These are phyloP conservation scores for Ilex asprella DNA, from an alignment of 257 asterid genomes.

Conservation along the genomic window DNA sequence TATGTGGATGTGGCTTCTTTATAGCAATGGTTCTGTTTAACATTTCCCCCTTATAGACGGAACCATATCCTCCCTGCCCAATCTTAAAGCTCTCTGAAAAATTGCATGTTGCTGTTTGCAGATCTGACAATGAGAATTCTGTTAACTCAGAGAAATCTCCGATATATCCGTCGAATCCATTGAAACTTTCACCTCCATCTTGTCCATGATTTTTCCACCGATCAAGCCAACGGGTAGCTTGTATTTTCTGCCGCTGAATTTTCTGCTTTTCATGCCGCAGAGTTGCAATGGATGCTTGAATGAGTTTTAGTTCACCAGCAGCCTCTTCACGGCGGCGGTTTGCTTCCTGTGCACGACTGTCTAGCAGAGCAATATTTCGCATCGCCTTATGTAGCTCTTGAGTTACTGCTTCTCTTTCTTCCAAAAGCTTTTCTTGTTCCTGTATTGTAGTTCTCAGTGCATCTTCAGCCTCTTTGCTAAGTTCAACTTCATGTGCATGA, in stretches of 20 bases:
- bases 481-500: constrained; percentile 44
- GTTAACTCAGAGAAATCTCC: constrained; percentile 31
- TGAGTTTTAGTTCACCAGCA: constrained; percentile 48
- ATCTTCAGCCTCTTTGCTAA: constrained; percentile 49
- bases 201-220: constrained; percentile 41
- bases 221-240: constrained; percentile 57
- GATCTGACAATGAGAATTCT: constrained; percentile 51
- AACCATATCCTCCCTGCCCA: constrained; percentile 62
- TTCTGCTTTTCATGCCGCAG: constrained; percentile 50
- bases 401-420: constrained; percentile 36
- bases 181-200: constrained; percentile 16
- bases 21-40: constrained; percentile 54
- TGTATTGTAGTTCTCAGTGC: constrained; percentile 29
- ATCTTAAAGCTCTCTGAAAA: constrained; percentile 74
- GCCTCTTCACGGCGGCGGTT: constrained; percentile 45
- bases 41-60: constrained; percentile 75
- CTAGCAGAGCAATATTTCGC: constrained; percentile 51
- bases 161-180: constrained; percentile 10
- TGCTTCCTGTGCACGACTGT: constrained; percentile 57
- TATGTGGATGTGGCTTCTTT: constrained; percentile 54
- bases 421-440: constrained; percentile 45
- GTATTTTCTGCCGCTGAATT: constrained; percentile 46
- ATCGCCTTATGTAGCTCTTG: constrained; percentile 43
- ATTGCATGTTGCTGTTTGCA: constrained; percentile 66
- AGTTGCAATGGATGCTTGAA: constrained; percentile 47